Conservation (phyloP, 2,329 filamentous ascomycete species). For the Raffaelea arxii region DNA sequence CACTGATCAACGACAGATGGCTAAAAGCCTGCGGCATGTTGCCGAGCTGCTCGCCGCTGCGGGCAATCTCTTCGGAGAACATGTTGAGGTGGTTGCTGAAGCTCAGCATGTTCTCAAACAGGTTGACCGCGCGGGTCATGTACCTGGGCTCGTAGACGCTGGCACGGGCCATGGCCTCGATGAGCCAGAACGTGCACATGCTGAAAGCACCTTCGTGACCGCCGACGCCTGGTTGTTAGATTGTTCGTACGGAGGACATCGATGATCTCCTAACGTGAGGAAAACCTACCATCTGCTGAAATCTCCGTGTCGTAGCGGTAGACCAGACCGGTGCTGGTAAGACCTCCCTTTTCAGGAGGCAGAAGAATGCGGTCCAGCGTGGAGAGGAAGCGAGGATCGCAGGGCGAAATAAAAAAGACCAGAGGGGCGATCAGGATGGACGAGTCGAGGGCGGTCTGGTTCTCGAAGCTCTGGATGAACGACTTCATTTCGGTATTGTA, state of each 20-base stretch:
- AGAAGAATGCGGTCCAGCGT: slow-evolving; percentile 65
- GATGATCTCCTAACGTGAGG: neutral
- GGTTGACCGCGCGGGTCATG: slow-evolving; percentile 48
- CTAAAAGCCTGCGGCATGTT: slow-evolving; percentile 75
- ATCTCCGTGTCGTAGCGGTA: slow-evolving; percentile 63
- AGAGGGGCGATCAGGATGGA: slow-evolving; percentile 67
- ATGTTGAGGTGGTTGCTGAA: slow-evolving; percentile 71
- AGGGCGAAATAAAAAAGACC: slow-evolving; percentile 71
- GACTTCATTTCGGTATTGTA: slow-evolving; percentile 61
- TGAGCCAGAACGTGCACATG: slow-evolving; percentile 79
- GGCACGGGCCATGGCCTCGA: slow-evolving; percentile 66
- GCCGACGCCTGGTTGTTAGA: slow-evolving; percentile 47
- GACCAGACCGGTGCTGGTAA: slow-evolving; percentile 66
- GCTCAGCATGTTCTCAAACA: slow-evolving; percentile 69
- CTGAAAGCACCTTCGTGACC: slow-evolving; percentile 67
- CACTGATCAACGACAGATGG: slow-evolving; percentile 65
- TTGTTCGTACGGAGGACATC: slow-evolving; percentile 6
- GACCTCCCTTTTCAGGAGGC: slow-evolving; percentile 62
- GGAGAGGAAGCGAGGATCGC: slow-evolving; percentile 63
- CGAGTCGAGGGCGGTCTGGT: slow-evolving; percentile 59
- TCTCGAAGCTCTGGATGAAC: slow-evolving; percentile 71
- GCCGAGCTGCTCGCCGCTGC: slow-evolving; percentile 66
- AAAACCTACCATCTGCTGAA: slow-evolving; percentile 54
- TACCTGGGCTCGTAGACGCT: slow-evolving; percentile 56
- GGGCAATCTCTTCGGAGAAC: slow-evolving; percentile 70